Evolutionary conservation across 768 basidiomycete species (phyloP).

Genomic region (Boletus reticulatus): DNA sequence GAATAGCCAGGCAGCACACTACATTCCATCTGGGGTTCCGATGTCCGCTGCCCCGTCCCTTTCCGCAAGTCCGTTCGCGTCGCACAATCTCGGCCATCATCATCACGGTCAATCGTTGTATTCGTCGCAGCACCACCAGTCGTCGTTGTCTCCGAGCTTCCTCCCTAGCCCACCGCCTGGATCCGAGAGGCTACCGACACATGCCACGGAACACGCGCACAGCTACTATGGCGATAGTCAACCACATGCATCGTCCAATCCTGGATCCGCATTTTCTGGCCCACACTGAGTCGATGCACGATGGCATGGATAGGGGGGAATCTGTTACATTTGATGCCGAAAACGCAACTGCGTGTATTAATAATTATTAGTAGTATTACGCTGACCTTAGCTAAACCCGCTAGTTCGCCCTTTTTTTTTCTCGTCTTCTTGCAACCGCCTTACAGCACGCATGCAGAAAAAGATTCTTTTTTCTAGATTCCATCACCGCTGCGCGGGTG

Average conservation of each 20-base stretch:
- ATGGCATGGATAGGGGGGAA: conserved; percentile 19
- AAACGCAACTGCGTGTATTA: conserved; percentile 30
- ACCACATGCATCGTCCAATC: conserved; percentile 24
- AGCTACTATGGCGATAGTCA: conserved; percentile 32
- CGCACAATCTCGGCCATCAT: conserved; percentile 28
- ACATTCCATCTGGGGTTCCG: conserved; percentile 40
- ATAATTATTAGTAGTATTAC: conserved; percentile 34
- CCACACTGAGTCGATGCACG: conserved; percentile 23
- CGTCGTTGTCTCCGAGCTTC: conserved; percentile 28
- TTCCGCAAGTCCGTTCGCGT: conserved; percentile 36
- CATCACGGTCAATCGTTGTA: conserved; percentile 30
- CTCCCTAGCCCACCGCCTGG: conserved; percentile 31
- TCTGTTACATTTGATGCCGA: conserved; percentile 18
- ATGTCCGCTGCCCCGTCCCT: conserved; percentile 53
- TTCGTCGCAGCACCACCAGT: conserved; percentile 30
- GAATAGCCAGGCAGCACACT: conserved; percentile 29
- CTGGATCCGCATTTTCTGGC: conserved; percentile 29
- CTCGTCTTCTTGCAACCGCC: conserved; percentile 30
- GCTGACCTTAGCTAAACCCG: conserved; percentile 32
- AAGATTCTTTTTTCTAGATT: conserved; percentile 20
- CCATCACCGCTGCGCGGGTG: conserved; percentile 21
- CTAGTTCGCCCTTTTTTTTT: conserved; percentile 20
- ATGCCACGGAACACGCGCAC: conserved; percentile 28
- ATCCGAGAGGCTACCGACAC: conserved; percentile 27
- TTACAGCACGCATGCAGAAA: conserved; percentile 17